phyloP scores from a whole-genome alignment of 2,329 filamentous ascomycete species.

The Atkinsonella hypoxylon region DNA sequence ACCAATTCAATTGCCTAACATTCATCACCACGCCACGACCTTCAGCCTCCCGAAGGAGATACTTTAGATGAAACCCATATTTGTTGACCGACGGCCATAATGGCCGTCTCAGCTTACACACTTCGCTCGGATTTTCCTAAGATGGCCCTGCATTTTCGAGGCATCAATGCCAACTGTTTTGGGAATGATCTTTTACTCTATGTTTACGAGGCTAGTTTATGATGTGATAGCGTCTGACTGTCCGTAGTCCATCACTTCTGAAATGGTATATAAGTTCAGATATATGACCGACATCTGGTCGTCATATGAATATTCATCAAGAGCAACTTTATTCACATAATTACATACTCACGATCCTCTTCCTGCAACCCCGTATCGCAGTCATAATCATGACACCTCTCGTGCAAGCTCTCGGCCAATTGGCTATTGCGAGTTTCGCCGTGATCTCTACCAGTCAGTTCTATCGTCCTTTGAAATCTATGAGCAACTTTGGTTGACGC shows the following conservation, averaged over 20 bases:
- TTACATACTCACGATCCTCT: not conserved
- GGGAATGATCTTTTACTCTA: not conserved
- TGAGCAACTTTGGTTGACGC: not conserved
- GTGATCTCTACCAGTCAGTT: constrained; percentile 8
- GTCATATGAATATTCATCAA: not conserved
- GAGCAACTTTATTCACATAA: not conserved
- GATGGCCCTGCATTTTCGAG: not conserved
- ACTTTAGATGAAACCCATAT: no score
- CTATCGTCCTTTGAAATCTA: not conserved
- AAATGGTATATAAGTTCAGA: not conserved
- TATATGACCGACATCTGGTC: not conserved
- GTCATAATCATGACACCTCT: constrained; percentile 7
- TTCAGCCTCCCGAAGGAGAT: no score
- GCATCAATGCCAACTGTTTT: not conserved
- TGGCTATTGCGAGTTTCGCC: constrained; percentile 15
- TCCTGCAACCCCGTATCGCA: not conserved
- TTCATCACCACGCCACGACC: no score
- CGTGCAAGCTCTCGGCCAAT: constrained; percentile 6
- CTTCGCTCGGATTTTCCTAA: not conserved
- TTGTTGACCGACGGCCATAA: not conserved
- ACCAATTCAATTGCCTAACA: no score
- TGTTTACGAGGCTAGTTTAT: not conserved
- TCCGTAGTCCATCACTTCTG: no score
- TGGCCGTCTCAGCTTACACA: not conserved
- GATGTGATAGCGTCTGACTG: not conserved